Evolutionary conservation across 768 basidiomycete species (phyloP).

Genomic region (Collybiopsis confluens): DNA sequence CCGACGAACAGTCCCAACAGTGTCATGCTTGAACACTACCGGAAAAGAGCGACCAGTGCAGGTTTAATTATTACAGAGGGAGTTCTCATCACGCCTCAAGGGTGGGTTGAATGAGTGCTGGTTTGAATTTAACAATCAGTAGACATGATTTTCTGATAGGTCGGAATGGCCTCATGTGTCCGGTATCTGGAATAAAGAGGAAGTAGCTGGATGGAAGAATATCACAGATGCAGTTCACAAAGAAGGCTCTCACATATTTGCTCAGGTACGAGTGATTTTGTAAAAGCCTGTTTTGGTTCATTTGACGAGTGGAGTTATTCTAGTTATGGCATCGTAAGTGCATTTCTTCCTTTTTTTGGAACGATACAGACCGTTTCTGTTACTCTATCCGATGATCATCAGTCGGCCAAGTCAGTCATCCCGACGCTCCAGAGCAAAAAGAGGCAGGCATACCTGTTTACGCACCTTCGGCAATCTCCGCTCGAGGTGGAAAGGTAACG

Average conservation of each 20-base stretch:
- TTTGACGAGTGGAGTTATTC: background rate
- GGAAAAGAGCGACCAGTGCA: conserved; percentile 26
- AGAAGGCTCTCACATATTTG: conserved; percentile 39
- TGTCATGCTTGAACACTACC: conserved; percentile 29
- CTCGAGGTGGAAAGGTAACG: conserved; percentile 20
- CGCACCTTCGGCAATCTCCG: conserved; percentile 21
- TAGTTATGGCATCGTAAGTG: conserved; percentile 11
- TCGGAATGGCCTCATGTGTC: conserved; percentile 41
- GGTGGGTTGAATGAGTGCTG: conserved; percentile 4
- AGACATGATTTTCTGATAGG: conserved; percentile 15
- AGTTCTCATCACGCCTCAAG: conserved; percentile 27
- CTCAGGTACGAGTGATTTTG: conserved; percentile 30
- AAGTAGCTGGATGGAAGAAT: conserved; percentile 41
- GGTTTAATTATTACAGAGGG: conserved; percentile 33
- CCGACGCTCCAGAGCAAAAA: conserved; percentile 23
- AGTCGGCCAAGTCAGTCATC: conserved; percentile 22
- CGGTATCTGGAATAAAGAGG: conserved; percentile 43
- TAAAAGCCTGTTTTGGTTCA: background rate
- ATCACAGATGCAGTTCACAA: conserved; percentile 44
- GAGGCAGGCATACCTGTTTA: conserved; percentile 22
- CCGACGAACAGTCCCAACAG: conserved; percentile 22
- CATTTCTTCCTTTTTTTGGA: background rate
- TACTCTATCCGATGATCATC: background rate
- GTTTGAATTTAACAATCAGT: background rate
- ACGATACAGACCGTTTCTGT: background rate